Evolutionary conservation across 352 stramenopile genomes (phyloP).

Genomic region (Poterioochromonas sp.): DNA sequence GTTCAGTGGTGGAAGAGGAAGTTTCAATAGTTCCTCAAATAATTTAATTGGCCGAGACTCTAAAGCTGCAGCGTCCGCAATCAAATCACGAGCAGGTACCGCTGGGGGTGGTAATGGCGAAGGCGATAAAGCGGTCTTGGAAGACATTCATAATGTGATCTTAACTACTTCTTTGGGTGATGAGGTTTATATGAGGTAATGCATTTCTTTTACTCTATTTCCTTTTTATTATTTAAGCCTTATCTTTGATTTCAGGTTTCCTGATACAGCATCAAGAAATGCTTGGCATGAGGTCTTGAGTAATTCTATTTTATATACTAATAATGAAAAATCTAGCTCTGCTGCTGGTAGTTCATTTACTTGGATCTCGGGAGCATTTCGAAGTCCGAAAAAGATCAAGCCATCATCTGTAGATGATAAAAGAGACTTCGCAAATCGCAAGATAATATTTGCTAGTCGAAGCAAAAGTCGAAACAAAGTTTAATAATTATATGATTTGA

Average conservation of each 20-base stretch:
- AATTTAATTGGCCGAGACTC: neutral
- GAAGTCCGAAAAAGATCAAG: no score
- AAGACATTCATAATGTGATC: neutral
- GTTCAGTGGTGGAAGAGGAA: neutral
- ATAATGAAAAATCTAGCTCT: no score
- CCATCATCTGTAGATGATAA: no score
- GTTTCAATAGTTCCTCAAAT: neutral
- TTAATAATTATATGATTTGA: no score
- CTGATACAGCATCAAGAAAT: neutral
- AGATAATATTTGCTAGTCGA: no score
- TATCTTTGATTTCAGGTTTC: neutral
- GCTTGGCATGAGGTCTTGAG: neutral
- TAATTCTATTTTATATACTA: neutral
- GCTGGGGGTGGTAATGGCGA: no score
- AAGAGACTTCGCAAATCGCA: no score
- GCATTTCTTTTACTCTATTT: neutral
- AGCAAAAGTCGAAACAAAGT: no score
- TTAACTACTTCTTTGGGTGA: neutral
- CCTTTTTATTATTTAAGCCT: neutral
- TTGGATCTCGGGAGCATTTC: no score
- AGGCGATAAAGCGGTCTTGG: neutral
- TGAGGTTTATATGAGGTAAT: neutral
- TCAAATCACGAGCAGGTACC: no score
- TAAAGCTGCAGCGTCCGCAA: neutral
- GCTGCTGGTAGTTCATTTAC: no score